These are phyloP conservation scores for Phytopythium ostracodes DNA, from an alignment of 352 stramenopile species.

Conservation along the genomic window DNA sequence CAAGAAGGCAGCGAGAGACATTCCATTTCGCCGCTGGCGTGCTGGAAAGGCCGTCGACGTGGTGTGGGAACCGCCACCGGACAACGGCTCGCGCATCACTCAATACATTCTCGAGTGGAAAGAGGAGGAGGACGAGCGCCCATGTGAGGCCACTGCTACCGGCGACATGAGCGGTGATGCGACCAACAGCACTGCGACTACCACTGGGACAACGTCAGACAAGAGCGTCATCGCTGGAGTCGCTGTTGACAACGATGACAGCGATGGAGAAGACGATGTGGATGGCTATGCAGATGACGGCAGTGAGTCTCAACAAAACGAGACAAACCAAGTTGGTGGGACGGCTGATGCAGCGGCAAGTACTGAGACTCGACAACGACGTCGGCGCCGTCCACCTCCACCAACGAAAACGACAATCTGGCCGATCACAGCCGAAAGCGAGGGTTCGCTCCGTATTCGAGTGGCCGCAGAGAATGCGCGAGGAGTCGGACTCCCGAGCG, in stretches of 20 bases:
- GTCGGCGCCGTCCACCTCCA: neutral
- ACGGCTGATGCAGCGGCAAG: neutral
- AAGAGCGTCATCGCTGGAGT: slow-evolving; percentile 11
- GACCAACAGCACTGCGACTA: neutral
- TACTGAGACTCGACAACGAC: neutral
- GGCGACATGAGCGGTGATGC: slow-evolving; percentile 7
- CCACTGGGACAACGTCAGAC: neutral
- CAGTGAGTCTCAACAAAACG: neutral
- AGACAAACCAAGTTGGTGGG: too few species aligned
- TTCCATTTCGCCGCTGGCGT: slow-evolving; percentile 63
- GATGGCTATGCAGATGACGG: neutral
- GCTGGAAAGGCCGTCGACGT: slow-evolving; percentile 71
- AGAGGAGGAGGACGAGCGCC: slow-evolving; percentile 20
- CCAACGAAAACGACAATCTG: slow-evolving; percentile 60
- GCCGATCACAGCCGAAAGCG: slow-evolving; percentile 43
- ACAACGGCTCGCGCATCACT: slow-evolving; percentile 59
- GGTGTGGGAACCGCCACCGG: slow-evolving; percentile 52
- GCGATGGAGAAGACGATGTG: neutral
- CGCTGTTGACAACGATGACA: slow-evolving; percentile 7
- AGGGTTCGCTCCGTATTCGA: slow-evolving; percentile 44
- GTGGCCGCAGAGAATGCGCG: slow-evolving; percentile 62
- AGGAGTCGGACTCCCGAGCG: slow-evolving; percentile 48
- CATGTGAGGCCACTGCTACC: neutral
- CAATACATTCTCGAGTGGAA: slow-evolving; percentile 74
- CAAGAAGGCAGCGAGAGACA: slow-evolving; percentile 25